Base-by-base conservation (phyloP, 2,329 filamentous ascomycete genomes). In the Aspergillus fumigatus region DNA sequence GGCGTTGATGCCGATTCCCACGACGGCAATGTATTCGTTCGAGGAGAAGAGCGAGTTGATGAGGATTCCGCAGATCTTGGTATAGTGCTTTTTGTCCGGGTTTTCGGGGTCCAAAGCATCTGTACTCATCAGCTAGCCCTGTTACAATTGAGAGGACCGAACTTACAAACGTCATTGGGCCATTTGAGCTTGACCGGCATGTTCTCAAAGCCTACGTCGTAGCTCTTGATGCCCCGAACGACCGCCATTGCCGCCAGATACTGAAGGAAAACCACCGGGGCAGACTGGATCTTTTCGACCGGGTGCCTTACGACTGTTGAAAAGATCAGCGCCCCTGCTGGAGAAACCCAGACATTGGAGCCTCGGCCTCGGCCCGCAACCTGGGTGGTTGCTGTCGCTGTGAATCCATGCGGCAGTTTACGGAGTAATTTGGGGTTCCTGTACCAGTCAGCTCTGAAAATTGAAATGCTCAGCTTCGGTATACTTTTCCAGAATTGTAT, bases 291-390 rank as follows among this genome's bases (percentile, higher is more conserved):
- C 8, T 94, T 82, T 29, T 88, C 80, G 29, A 89, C 84, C 0
- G 89, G 84, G 74, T 99, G 94, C 60, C 90, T 89, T 62, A 99
- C 85, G 41, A 95, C 85, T 0, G 88, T 91, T 9, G 91, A 96
- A 76, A 96, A 94, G 71, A 97, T 88, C 5, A 97, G 81, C 38
- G 85, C 86, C 0, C 94, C 94, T 0, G 89, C 84, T 0, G 94
- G 94, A 0, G 92, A 91, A 4, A 99, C 86, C 94, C 94, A 99
- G 58, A 97, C 90, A 66, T 99, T 99, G 32, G 83, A 87, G 3
- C 94, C 94, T 9, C 94, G 88, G 7, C 94, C 94, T 40, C 94
- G 86, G 7, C 88, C 94, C 0, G 92, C 90, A 6, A 97, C 80
- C 72, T 97, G 93, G 0, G 88, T 91, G 0, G 92, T 94, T 1